These are phyloP conservation scores for Chenopodium berlandieri DNA, from an alignment of 148 eudicot genomes.

Conservation along the genomic window DNA sequence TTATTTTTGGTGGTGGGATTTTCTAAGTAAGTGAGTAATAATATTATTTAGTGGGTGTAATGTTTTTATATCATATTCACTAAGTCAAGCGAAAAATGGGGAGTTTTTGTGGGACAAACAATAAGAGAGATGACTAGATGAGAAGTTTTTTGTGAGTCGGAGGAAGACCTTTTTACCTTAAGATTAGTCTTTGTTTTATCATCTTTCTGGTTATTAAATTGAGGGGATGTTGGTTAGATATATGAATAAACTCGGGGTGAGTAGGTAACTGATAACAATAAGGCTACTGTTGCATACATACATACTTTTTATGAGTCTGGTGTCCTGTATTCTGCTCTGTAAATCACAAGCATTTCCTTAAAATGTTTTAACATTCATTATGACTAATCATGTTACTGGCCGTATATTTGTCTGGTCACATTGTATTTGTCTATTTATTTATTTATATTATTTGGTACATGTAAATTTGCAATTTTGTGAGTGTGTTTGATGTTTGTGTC, in stretches of 20 bases:
- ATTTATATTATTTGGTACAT: too few relatives aligned
- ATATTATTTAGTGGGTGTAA: too few relatives aligned
- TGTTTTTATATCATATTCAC: too few relatives aligned
- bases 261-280: background rate
- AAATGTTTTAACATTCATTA: background rate
- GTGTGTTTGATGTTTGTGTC: background rate
- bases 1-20: too few relatives aligned
- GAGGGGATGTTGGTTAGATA: constrained; percentile 1
- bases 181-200: background rate
- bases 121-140: too few relatives aligned
- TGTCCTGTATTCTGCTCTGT: background rate
- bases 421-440: background rate
- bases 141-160: too few relatives aligned
- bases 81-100: too few relatives aligned
- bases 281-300: background rate
- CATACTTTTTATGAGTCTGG: background rate
- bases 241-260: background rate
- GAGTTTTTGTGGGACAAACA: too few relatives aligned
- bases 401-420: background rate
- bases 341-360: background rate
- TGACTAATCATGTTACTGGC: background rate
- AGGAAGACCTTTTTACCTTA: background rate
- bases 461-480: background rate
- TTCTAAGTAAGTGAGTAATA: too few relatives aligned
- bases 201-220: background rate